Percentiles rank a stretch among this genome's conserved stretches.
These are phyloP conservation scores for Elongisporangium prolatum DNA, from an alignment of 352 stramenopile species.

Conservation along the genomic window DNA sequence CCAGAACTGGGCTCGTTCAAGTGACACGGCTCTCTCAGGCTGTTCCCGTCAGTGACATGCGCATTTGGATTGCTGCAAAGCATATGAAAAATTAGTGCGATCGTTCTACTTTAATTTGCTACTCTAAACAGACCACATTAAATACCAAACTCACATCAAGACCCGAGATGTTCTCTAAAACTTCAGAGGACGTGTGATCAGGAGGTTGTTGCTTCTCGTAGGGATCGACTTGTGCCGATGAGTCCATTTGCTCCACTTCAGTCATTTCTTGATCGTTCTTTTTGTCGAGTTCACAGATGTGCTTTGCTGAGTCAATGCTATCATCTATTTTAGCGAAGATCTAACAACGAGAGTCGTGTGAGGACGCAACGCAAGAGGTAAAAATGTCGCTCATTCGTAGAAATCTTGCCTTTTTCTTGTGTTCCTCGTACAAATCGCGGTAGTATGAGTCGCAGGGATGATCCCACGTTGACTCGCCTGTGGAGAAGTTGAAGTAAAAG, in stretches of 20 bases:
- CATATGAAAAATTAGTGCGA: neutral
- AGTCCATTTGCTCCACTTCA: conserved; percentile 37
- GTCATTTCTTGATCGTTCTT: conserved; percentile 48
- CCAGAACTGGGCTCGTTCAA: too few relatives aligned
- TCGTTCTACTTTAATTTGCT: neutral
- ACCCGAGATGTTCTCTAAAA: conserved; percentile 31
- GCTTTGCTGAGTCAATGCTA: too few relatives aligned
- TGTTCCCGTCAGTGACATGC: too few relatives aligned
- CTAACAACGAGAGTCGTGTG: conserved; percentile 9
- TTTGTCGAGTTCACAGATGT: conserved; percentile 42
- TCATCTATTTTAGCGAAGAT: too few relatives aligned
- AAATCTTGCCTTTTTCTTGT: conserved; percentile 84
- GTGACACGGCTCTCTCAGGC: too few relatives aligned
- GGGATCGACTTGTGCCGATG: conserved; percentile 23
- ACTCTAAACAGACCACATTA: neutral
- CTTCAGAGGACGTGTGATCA: conserved; percentile 23
- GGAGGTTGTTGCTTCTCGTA: conserved; percentile 73
- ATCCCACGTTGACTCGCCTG: conserved; percentile 92
- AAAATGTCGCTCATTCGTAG: neutral
- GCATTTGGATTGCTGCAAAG: conserved; percentile 13
- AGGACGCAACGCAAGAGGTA: neutral
- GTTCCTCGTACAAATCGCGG: conserved; percentile 89
- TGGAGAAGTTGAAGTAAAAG: conserved; percentile 96
- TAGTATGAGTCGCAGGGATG: conserved; percentile 95
- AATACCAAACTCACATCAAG: conserved; percentile 36